Percentiles rank a stretch among this genome's conserved stretches.
Conservation (phyloP, 1,139 yeast genomes). For the Sugiyamaella sp. region DNA sequence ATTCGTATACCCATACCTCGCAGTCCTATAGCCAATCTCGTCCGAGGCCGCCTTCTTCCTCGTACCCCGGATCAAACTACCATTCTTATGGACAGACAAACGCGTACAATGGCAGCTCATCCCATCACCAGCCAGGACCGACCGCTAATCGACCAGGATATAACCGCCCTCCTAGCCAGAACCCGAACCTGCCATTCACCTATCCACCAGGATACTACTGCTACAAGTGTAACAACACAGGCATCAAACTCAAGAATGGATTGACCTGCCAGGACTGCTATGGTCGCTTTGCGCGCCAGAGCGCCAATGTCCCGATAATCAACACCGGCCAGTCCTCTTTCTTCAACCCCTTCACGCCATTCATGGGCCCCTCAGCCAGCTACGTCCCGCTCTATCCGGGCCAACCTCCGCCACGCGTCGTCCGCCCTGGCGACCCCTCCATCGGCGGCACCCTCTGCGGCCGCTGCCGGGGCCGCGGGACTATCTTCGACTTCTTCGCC, state of each 20-base stretch:
- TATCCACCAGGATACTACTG: slow-evolving; percentile 70
- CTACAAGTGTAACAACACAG: slow-evolving; percentile 74
- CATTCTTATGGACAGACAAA: slow-evolving; percentile 10
- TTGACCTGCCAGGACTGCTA: slow-evolving; percentile 73
- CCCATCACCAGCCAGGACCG: background rate
- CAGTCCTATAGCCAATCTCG: slow-evolving; percentile 25
- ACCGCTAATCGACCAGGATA: slow-evolving; percentile 1
- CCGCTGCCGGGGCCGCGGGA: slow-evolving; percentile 73
- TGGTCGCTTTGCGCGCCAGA: slow-evolving; percentile 56
- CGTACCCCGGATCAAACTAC: slow-evolving; percentile 10
- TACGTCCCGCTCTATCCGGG: slow-evolving; percentile 17
- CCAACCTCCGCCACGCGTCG: slow-evolving; percentile 48
- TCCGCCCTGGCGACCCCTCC: slow-evolving; percentile 81
- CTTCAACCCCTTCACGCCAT: slow-evolving; percentile 5
- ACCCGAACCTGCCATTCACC: slow-evolving; percentile 57
- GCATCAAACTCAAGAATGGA: slow-evolving; percentile 66
- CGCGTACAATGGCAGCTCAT: background rate
- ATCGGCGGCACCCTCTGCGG: slow-evolving; percentile 83
- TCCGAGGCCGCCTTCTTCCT: slow-evolving; percentile 16
- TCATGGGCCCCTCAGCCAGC: slow-evolving; percentile 11
- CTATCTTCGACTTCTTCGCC: slow-evolving; percentile 45
- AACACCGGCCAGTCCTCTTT: slow-evolving; percentile 11
- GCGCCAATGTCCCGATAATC: slow-evolving; percentile 22
- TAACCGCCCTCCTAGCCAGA: slow-evolving; percentile 22
- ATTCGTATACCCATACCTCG: slow-evolving; percentile 7